Conservation (phyloP, 2,329 filamentous ascomycete genomes). For the Pseudocercospora musae region DNA sequence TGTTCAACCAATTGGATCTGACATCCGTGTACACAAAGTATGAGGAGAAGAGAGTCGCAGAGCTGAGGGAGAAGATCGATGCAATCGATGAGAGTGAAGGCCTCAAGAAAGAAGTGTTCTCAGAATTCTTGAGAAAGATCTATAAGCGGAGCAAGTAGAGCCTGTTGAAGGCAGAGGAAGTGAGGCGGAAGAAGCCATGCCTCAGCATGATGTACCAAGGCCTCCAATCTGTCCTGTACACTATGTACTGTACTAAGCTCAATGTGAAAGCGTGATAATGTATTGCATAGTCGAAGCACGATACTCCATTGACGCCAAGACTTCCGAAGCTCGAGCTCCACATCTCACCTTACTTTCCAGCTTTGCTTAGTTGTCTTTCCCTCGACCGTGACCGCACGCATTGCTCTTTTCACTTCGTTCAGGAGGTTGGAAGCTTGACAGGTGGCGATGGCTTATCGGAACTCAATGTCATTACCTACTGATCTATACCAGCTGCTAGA, state of each 20-base stretch:
- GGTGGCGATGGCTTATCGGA: background rate
- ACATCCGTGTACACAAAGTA: slow-evolving; percentile 81
- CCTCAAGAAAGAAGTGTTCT: slow-evolving; percentile 85
- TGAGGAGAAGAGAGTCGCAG: slow-evolving; percentile 80
- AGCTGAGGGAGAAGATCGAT: slow-evolving; percentile 72
- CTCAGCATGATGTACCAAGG: too few species aligned
- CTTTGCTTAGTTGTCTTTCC: background rate
- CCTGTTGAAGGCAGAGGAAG: background rate
- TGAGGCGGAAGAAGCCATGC: background rate
- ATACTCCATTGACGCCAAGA: background rate
- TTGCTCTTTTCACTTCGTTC: background rate
- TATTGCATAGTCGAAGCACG: too few species aligned
- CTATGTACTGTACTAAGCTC: too few species aligned
- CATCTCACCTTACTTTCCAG: background rate
- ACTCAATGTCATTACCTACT: background rate
- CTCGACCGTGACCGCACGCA: background rate
- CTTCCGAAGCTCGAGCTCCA: background rate
- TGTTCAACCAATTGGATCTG: slow-evolving; percentile 82
- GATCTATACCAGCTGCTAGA: background rate
- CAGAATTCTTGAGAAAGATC: slow-evolving; percentile 90
- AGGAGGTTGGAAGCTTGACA: background rate
- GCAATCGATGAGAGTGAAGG: slow-evolving; percentile 81
- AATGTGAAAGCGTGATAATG: too few species aligned
- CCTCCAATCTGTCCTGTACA: too few species aligned
- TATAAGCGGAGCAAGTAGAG: slow-evolving; percentile 93